Evolutionary conservation across 2,329 filamentous ascomycete species (phyloP), one percentile per base, ranked within the genome.

Genomic region (Claviceps africana): DNA sequence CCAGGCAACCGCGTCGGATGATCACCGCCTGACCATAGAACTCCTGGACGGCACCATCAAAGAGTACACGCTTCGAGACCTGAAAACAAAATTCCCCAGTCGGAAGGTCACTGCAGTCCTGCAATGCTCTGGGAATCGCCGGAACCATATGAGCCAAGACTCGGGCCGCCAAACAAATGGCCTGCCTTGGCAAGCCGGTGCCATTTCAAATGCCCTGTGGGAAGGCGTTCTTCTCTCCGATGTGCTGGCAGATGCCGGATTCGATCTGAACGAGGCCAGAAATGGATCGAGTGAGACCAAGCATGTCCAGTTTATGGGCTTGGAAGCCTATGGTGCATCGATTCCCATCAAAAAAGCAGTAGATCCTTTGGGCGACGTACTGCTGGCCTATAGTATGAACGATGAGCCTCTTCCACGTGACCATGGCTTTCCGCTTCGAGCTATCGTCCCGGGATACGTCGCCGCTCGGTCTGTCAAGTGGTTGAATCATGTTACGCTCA

Each of bases 381-480:
- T 86, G 30, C 68, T 85, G 0, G 82, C 82, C 0, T 85, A 80
- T 58, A 72, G 72, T 47, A 86, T 86, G 83, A 86, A 86, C 56
- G 81, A 78, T 48, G 62, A 75, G 53, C 71, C 78, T 0, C 67
- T 86, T 1, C 80, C 81, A 0, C 73, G 72, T 1, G 82, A 85
- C 54, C 83, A 86, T 58, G 83, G 83, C 0, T 85, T 74, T 57
- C 83, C 83, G 0, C 64, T 85, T 15, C 72, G 81, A 1, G 75
- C 76, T 0, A 69, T 85, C 3, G 78, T 85, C 0, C 80, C 82
- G 0, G 83, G 83, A 0, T 76, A 80, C 49, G 82, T 85, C 2
- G 83, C 81, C 1, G 83, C 82, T 1, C 73, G 82, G 1, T 81
- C 77, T 6, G 82, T 85, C 56, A 86, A 86, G 60, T 86, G 82